phyloP scores from a whole-genome alignment of 208 protist genomes.

The Crithidia fasciculata region DNA sequence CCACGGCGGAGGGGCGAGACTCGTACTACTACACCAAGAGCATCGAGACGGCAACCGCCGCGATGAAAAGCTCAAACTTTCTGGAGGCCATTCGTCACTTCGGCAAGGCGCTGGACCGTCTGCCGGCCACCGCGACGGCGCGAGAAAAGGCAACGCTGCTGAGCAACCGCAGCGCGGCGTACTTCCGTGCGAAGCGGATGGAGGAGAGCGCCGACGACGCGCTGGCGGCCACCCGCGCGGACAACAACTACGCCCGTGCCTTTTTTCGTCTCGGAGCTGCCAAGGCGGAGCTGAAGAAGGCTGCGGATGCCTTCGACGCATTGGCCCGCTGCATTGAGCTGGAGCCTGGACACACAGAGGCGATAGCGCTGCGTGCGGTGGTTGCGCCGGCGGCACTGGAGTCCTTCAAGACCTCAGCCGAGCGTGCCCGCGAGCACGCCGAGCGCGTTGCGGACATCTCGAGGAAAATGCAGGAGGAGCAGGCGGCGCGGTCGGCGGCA shows the following conservation, averaged over 20 bases:
- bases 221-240: constrained; percentile 39
- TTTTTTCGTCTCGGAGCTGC: constrained; percentile 76
- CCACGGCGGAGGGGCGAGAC: constrained; percentile 41
- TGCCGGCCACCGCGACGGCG: constrained; percentile 23
- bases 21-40: constrained; percentile 84
- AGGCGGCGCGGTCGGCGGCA: constrained; percentile 12
- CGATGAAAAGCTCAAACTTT: constrained; percentile 72
- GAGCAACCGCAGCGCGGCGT: constrained; percentile 79
- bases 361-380: constrained; percentile 42
- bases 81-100: constrained; percentile 79
- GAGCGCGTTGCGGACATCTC: constrained; percentile 40
- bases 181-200: constrained; percentile 48
- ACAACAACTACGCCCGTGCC: constrained; percentile 72
- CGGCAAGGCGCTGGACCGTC: constrained; percentile 72
- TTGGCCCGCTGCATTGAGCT: constrained; percentile 59
- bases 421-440: constrained; percentile 52
- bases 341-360: constrained; percentile 62
- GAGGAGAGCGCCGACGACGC: constrained; percentile 72
- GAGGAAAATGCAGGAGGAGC: constrained; percentile 47
- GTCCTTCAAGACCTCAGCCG: constrained; percentile 46
- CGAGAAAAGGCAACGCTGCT: constrained; percentile 64
- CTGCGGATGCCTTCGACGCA: constrained; percentile 52
- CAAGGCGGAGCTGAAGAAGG: constrained; percentile 53
- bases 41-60: constrained; percentile 67
- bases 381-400: constrained; percentile 47